Conservation (phyloP, 345 rosid species). For the Dipteronia dyeriana region DNA sequence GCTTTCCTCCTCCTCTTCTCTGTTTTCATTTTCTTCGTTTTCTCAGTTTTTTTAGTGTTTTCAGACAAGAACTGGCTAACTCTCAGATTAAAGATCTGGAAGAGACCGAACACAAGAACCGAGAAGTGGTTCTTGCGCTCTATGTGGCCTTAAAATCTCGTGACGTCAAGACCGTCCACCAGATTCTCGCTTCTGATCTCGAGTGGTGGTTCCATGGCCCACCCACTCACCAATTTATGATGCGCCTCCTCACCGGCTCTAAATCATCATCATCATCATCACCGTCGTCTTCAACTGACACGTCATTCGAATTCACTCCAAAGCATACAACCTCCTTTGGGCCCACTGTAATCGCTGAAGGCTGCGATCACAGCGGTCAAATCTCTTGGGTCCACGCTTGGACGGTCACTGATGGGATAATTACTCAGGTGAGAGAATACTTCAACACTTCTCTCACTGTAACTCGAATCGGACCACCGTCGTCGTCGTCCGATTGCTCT, state of each 20-base stretch:
- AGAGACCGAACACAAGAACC: conserved; percentile 58
- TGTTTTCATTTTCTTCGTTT: no score
- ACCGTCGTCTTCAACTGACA: not conserved
- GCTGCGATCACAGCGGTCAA: conserved; percentile 57
- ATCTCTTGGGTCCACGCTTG: conserved; percentile 98
- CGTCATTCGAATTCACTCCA: conserved; percentile 50
- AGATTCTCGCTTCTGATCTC: conserved; percentile 79
- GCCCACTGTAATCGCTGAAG: conserved; percentile 75
- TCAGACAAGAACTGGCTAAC: conserved; percentile 74
- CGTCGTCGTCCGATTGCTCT: conserved; percentile 2
- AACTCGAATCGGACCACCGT: conserved; percentile 53
- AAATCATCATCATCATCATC: conserved; percentile 23
- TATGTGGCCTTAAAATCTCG: conserved; percentile 81
- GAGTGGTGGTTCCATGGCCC: conserved; percentile 99
- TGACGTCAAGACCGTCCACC: conserved; percentile 76
- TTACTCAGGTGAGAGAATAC: conserved; percentile 90
- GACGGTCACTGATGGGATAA: conserved; percentile 92
- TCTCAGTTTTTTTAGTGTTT: not conserved
- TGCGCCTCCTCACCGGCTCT: conserved; percentile 89
- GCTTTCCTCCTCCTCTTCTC: not conserved
- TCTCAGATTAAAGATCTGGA: conserved; percentile 52
- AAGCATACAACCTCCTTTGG: conserved; percentile 53
- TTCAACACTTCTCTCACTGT: conserved; percentile 93
- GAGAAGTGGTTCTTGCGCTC: conserved; percentile 77
- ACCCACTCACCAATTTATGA: conserved; percentile 94